Evolutionary conservation across 306 rosid species (phyloP).

Genomic region (Mucuna pruriens): DNA sequence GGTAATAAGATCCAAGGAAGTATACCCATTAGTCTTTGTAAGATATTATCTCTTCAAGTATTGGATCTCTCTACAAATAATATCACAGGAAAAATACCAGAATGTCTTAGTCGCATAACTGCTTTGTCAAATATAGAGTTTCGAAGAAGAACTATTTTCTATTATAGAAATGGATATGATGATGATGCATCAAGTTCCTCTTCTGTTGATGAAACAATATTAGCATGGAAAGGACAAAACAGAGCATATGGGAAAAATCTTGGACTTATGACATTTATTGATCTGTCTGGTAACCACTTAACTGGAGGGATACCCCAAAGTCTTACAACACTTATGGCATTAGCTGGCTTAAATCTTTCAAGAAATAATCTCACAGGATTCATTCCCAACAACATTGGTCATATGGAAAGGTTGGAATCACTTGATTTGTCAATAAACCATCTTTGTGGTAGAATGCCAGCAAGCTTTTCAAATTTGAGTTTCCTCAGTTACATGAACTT

Average conservation of each 20-base stretch:
- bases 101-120: conserved; percentile 28
- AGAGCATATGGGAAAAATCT: conserved; percentile 42
- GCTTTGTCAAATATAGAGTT: not conserved
- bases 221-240: conserved; percentile 42
- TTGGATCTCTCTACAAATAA: conserved; percentile 44
- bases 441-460: conserved; percentile 10
- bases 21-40: conserved; percentile 34
- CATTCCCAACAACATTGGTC: conserved; percentile 40
- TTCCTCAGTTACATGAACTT: conserved; percentile 7
- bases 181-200: too few relatives aligned
- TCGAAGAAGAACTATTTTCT: not conserved
- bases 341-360: conserved; percentile 45
- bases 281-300: conserved; percentile 46
- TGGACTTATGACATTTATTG: conserved; percentile 37
- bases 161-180: too few relatives aligned
- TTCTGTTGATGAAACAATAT: not conserved
- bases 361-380: conserved; percentile 34
- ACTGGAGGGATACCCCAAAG: conserved; percentile 36
- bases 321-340: conserved; percentile 33
- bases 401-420: conserved; percentile 29
- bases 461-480: conserved; percentile 1
- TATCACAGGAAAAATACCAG: conserved; percentile 32
- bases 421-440: conserved; percentile 40
- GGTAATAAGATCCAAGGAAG: conserved; percentile 17
- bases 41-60: conserved; percentile 23